Conservation (phyloP, 805 yeast species). For the Komagataella populi region DNA sequence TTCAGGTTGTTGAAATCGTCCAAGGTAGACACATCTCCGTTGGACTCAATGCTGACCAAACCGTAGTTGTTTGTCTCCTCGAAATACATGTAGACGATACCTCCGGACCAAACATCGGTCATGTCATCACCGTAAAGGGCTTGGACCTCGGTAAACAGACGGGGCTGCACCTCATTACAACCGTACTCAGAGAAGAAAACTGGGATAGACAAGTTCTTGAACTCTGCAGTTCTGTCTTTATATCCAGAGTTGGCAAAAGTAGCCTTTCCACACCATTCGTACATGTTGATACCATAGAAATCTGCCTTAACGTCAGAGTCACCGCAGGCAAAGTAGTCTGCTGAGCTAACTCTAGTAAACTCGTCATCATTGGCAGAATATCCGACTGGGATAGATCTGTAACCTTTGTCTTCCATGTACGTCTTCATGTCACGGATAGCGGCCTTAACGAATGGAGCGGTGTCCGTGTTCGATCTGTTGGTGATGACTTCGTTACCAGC, state of each 20-base stretch:
- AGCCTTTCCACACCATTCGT: conserved; percentile 76
- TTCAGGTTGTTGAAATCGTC: conserved; percentile 52
- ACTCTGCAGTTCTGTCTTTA: conserved; percentile 47
- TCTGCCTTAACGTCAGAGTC: conserved; percentile 50
- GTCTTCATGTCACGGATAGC: conserved; percentile 68
- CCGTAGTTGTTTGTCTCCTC: conserved; percentile 68
- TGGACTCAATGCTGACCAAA: conserved; percentile 40
- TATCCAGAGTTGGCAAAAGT: conserved; percentile 51
- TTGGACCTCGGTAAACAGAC: conserved; percentile 60
- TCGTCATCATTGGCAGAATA: conserved; percentile 72
- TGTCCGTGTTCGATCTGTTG: conserved; percentile 47
- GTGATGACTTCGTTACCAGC: conserved; percentile 83
- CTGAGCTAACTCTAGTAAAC: conserved; percentile 49
- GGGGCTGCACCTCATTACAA: conserved; percentile 57
- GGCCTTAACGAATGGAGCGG: conserved; percentile 75
- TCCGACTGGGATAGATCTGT: conserved; percentile 67
- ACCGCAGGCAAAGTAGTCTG: conserved; percentile 73
- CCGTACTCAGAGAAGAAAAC: conserved; percentile 77
- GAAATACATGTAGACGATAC: conserved; percentile 79
- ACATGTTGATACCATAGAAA: conserved; percentile 82
- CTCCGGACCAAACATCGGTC: conserved; percentile 86
- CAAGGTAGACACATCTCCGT: conserved; percentile 40
- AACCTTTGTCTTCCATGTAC: conserved; percentile 44
- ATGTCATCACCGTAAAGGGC: conserved; percentile 50
- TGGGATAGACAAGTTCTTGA: conserved; percentile 55